phyloP scores from a whole-genome alignment of 371 early-diverging fungal species.

The Choanephora cucurbitarum region DNA sequence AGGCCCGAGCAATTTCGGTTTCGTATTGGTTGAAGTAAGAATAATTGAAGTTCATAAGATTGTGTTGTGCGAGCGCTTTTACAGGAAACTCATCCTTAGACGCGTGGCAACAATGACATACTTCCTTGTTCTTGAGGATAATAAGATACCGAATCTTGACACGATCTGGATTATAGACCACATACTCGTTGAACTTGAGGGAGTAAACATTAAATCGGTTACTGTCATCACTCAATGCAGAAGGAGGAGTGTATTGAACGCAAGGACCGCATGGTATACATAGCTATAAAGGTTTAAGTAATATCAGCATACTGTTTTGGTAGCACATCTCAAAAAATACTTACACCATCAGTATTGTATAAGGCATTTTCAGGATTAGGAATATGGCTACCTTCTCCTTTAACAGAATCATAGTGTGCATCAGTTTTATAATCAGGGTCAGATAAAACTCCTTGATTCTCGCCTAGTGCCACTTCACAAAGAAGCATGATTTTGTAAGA shows the following conservation, averaged over 20 bases:
- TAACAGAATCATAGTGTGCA: slow-evolving; percentile 31
- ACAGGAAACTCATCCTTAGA: not conserved
- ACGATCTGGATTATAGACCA: slow-evolving; percentile 55
- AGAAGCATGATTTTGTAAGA: slow-evolving; percentile 44
- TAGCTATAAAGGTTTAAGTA: slow-evolving; percentile 9
- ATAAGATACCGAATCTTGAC: slow-evolving; percentile 59
- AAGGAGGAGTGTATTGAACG: slow-evolving; percentile 1
- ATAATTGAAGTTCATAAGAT: slow-evolving; percentile 6
- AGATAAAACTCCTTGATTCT: slow-evolving; percentile 14
- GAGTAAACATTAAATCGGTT: not conserved
- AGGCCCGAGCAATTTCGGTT: slow-evolving; percentile 24
- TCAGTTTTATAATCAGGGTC: not conserved
- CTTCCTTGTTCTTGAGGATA: slow-evolving; percentile 39
- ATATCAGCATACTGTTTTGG: too few species aligned
- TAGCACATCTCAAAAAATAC: too few species aligned
- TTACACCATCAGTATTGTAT: slow-evolving; percentile 37
- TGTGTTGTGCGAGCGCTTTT: slow-evolving; percentile 27
- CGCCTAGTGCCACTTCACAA: slow-evolving; percentile 64
- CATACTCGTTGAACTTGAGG: slow-evolving; percentile 58
- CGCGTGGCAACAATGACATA: slow-evolving; percentile 46
- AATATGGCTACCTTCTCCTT: slow-evolving; percentile 46
- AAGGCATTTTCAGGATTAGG: slow-evolving; percentile 43
- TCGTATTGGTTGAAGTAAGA: slow-evolving; percentile 31
- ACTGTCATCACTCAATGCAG: too few species aligned
- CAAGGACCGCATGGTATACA: slow-evolving; percentile 51